Percentiles rank a stretch among this genome's conserved stretches.
Conservation (phyloP, 2,329 filamentous ascomycete species). For the Sarocladiaceae sp. region DNA sequence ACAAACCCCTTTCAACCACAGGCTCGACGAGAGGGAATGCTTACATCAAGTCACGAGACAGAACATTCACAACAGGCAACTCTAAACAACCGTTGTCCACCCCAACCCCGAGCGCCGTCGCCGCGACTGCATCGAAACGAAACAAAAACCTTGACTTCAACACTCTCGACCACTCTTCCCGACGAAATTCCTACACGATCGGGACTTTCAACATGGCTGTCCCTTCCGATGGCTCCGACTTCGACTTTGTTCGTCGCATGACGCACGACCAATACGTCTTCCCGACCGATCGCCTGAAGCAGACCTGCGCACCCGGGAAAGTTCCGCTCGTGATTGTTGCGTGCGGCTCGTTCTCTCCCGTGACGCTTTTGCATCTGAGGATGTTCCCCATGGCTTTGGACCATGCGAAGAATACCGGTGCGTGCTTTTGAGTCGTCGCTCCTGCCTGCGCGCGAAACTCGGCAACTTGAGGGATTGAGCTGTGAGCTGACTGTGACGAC, state of each 20-base stretch:
- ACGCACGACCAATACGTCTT: conserved; percentile 49
- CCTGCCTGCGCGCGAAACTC: conserved; percentile 1
- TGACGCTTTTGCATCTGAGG: conserved; percentile 72
- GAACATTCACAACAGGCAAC: too few species aligned
- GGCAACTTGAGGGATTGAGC: background rate
- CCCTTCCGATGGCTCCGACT: conserved; percentile 18
- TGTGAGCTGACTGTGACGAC: conserved; percentile 3
- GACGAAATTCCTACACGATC: too few species aligned
- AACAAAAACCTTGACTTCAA: too few species aligned
- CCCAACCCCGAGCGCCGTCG: too few species aligned
- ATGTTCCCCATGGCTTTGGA: conserved; percentile 89
- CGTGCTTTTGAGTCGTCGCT: conserved; percentile 8
- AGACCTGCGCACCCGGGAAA: conserved; percentile 47
- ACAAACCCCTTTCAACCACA: too few species aligned
- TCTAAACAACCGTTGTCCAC: too few species aligned
- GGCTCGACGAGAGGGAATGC: too few species aligned
- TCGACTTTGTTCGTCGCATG: conserved; percentile 28
- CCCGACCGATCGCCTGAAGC: conserved; percentile 55
- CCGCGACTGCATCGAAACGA: too few species aligned
- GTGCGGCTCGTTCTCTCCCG: conserved; percentile 69
- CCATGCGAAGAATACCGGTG: conserved; percentile 54
- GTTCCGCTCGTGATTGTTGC: conserved; percentile 65
- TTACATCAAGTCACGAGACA: too few species aligned
- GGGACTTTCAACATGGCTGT: conserved; percentile 4
- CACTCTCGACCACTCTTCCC: too few species aligned